phyloP scores from a whole-genome alignment of 2,329 filamentous ascomycete species.

The Epichloe glyceriae region DNA sequence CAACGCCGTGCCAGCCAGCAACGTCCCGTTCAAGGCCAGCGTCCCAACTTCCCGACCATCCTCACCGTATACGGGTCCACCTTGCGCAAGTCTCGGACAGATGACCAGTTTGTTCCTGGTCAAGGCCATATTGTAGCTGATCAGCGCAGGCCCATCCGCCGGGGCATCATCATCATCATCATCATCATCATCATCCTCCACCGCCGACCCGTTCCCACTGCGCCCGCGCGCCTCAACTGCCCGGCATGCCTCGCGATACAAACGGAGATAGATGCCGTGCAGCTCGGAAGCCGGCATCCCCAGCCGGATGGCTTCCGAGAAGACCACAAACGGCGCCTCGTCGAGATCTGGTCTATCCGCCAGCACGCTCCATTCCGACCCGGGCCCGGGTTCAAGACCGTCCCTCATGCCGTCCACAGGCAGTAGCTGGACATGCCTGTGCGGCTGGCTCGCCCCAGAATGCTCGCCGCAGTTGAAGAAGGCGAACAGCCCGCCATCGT shows the following conservation, averaged over 20 bases:
- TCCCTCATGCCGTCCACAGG: conserved; percentile 50
- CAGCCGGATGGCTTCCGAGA: conserved; percentile 25
- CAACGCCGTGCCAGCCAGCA: conserved; percentile 50
- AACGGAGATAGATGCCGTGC: conserved; percentile 29
- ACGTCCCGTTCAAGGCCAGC: conserved; percentile 45
- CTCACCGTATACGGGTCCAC: conserved; percentile 19
- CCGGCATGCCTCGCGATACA: conserved; percentile 33
- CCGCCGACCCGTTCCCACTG: neutral
- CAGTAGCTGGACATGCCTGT: conserved; percentile 60
- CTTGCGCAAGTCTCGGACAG: conserved; percentile 41
- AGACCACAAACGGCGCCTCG: conserved; percentile 30
- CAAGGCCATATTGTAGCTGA: conserved; percentile 53
- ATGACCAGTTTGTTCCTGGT: conserved; percentile 40
- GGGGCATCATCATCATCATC: conserved; percentile 12
- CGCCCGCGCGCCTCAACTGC: conserved; percentile 19
- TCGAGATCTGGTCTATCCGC: conserved; percentile 24
- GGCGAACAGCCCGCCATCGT: conserved; percentile 36
- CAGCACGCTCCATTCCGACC: conserved; percentile 34
- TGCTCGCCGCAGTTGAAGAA: conserved; percentile 60
- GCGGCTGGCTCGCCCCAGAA: conserved; percentile 59
- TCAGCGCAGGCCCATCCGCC: conserved; percentile 29
- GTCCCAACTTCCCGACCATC: conserved; percentile 25
- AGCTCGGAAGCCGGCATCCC: conserved; percentile 24
- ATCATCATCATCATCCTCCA: neutral
- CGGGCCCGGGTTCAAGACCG: conserved; percentile 24